Base-by-base conservation (phyloP, 2,329 filamentous ascomycete species). In the Mycosphaerelloides madeirae region DNA sequence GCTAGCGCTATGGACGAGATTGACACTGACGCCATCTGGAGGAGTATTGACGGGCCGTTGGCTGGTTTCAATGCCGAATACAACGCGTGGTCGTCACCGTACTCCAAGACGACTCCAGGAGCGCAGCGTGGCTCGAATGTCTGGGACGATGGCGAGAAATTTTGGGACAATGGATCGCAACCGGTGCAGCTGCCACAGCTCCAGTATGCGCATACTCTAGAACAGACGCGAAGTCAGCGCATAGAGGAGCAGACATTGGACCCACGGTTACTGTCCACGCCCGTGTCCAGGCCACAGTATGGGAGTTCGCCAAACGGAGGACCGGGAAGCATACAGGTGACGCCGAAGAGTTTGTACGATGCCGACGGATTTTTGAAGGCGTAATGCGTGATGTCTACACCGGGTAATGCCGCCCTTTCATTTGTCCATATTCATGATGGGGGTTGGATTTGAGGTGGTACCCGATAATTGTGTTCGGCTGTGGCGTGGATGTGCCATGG, bases 301-400 rank as follows among this genome's bases (percentile, higher is more conserved):
- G 22, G 22, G 29, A 9, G 19, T 25, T 32, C 31, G 31, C 31
- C 31, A 32, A 13, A n/a, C 28, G 22, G 19, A 19, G 20, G 19
- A 35, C 25, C 14, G 14, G 38, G 22, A 15, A 35, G 29, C 14
- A 32, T 46, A 19, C 14, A 14, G 13, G 59, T 60, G n/a, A 73
- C 68, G 37, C 70, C 69, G 29, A 67, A 58, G 41, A 74, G 71
- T 57, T 54, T 74, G 50, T 75, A 75, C 54, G 72, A 74, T 55
- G 54, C 49, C n/a, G 56, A 63, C 41, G 65, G 65, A 11, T 67
- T 68, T 52, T 54, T 67, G 55, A 58, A 40, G 47, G 50, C 51
- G 18, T 53, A 43, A 33, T 32, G 22, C 9, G 22, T 25, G 9
- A 25, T 25, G 22, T 25, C 22, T 25, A 25, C 6, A 25, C 22